Base-by-base conservation (phyloP, 2,329 filamentous ascomycete species). In the Talaromyces sp. region DNA sequence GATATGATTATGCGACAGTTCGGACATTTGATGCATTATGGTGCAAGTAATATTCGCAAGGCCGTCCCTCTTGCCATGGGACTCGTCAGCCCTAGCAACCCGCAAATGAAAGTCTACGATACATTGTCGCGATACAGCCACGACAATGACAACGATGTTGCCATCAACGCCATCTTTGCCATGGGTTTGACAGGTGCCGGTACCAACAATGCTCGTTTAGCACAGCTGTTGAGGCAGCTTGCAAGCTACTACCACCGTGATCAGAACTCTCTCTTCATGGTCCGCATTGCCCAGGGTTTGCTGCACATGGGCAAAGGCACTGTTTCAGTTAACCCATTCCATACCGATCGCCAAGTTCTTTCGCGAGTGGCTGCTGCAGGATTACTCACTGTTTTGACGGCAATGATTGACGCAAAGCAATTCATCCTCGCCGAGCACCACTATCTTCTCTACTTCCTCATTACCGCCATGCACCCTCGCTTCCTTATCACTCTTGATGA, bases 31-130 rank as follows among this genome's bases (percentile, higher is more conserved):
- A 99, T 99, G 95, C 95, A 99, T 80, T 99, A 99, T 72, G 95
- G 96, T 66, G 94, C 97, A 76, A 85, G 93, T 73, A 98, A 99
- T 75, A 99, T 99, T 70, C 90, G 95, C 65, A 95, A 95, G 73
- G 94, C 93, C 23, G 95, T 99, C 33, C 95, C 95, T 40, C 83
- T 99, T 60, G 95, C 95, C 30, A 96, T 99, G 92, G 96, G 93
- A 71, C 85, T 99, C 60, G 89, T 99, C 73, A 96, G 91, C 78
- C 92, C 96, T 12, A 97, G 92, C 80, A 99, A 99, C 80, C 95
- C 95, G 10, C 96, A 99, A 76, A 99, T 99, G 94, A 99, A 98
- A 83, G 91, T 99, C 55, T 99, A 99, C 81, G 95, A 99, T 76
- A 99, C 95, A 0, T 83, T 99, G 10, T 99, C 95, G 57, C 85